phyloP scores from a whole-genome alignment of 2,329 filamentous ascomycete genomes.

The Xenoacremonium recifei region DNA sequence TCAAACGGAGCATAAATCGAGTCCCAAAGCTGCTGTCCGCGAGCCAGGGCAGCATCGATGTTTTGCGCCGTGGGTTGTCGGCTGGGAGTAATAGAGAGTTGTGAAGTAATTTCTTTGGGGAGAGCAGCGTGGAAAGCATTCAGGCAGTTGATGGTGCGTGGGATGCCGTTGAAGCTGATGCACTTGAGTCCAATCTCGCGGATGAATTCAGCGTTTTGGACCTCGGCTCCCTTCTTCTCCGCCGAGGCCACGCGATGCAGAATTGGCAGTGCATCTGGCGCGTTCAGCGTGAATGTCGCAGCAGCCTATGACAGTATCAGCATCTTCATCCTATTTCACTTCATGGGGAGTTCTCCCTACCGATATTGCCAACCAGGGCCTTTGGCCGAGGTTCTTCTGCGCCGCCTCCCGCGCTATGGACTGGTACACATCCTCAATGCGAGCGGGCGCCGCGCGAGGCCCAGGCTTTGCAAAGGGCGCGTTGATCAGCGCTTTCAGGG shows the following conservation, averaged over 20 bases:
- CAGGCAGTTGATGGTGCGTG: slow-evolving; percentile 79
- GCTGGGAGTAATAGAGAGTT: slow-evolving; percentile 56
- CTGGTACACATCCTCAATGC: slow-evolving; percentile 63
- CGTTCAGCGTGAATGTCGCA: slow-evolving; percentile 84
- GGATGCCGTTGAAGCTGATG: slow-evolving; percentile 79
- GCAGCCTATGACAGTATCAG: slow-evolving; percentile 56
- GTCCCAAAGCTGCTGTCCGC: slow-evolving; percentile 70
- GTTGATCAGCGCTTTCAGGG: slow-evolving; percentile 73
- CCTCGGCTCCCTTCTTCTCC: slow-evolving; percentile 19
- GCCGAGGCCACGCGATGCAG: slow-evolving; percentile 54
- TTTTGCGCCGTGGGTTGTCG: slow-evolving; percentile 52
- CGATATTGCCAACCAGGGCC: slow-evolving; percentile 66
- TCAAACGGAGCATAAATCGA: slow-evolving; percentile 76
- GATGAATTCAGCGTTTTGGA: slow-evolving; percentile 66
- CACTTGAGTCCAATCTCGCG: slow-evolving; percentile 75
- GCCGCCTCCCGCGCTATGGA: slow-evolving; percentile 62
- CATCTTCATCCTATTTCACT: slow-evolving; percentile 4
- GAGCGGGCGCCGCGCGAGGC: slow-evolving; percentile 60
- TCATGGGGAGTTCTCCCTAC: slow-evolving; percentile 36
- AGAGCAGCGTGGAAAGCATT: slow-evolving; percentile 67
- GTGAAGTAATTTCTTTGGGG: slow-evolving; percentile 50
- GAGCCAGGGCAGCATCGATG: slow-evolving; percentile 50
- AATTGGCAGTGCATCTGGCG: slow-evolving; percentile 68
- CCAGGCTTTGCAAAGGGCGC: slow-evolving; percentile 65
- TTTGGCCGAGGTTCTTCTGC: slow-evolving; percentile 58